phyloP scores from a whole-genome alignment of 768 basidiomycete genomes.

The Pholiota molesta region DNA sequence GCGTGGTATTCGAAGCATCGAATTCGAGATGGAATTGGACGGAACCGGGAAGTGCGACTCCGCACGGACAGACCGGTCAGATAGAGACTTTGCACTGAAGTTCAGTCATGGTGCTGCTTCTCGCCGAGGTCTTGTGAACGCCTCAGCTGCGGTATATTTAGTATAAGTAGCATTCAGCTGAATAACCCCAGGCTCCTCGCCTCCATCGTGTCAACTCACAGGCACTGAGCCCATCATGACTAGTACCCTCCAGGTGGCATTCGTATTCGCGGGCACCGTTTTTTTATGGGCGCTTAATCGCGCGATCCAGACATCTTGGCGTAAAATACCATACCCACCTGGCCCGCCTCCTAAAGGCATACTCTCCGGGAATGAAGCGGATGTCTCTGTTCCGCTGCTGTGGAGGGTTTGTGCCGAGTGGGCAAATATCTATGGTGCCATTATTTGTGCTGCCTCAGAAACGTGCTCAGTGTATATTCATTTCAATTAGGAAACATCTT shows the following conservation, averaged over 20 bases:
- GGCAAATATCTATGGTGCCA: constrained; percentile 3
- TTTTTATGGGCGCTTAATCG: not conserved
- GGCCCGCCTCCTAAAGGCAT: not conserved
- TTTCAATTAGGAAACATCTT: not conserved
- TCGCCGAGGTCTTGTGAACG: too few species aligned
- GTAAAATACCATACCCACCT: not conserved
- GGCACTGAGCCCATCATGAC: too few species aligned
- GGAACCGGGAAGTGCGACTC: too few species aligned
- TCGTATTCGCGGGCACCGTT: not conserved
- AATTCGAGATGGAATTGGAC: too few species aligned
- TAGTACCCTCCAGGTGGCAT: not conserved
- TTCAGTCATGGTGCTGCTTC: too few species aligned
- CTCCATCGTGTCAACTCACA: too few species aligned
- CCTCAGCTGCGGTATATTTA: too few species aligned
- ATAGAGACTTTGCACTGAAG: too few species aligned
- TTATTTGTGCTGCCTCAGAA: not conserved
- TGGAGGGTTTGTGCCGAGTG: constrained; percentile 1
- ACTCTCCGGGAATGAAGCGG: not conserved
- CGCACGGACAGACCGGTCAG: too few species aligned
- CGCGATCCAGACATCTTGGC: not conserved
- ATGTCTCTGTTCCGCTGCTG: not conserved
- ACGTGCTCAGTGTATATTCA: too few species aligned
- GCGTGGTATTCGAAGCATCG: too few species aligned
- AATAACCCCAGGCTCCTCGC: not conserved
- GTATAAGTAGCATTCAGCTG: too few species aligned